phyloP scores from a whole-genome alignment of 257 asterid genomes.

The Cinchona pubescens region DNA sequence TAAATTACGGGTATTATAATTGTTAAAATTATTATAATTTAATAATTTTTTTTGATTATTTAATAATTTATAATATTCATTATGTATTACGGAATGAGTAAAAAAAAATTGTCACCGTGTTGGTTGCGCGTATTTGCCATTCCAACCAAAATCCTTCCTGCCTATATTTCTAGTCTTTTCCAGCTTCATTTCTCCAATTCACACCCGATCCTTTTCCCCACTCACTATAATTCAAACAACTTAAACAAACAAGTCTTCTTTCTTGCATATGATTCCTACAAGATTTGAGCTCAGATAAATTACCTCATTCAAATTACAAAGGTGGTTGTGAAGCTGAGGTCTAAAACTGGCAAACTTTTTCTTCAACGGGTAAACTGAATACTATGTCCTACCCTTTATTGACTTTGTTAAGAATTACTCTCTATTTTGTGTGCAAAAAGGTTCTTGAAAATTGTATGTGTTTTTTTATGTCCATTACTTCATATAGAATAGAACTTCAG shows the following conservation, averaged over 20 bases:
- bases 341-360: slow-evolving; percentile 23
- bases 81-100: no score
- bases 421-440: not conserved
- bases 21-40: no score
- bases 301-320: not conserved
- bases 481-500: not conserved
- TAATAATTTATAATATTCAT: no score
- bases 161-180: slow-evolving; percentile 21
- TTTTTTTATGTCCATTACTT: not conserved
- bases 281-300: not conserved
- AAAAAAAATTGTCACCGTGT: no score
- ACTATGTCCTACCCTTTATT: not conserved
- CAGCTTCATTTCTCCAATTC: slow-evolving; percentile 2
- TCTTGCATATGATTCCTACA: not conserved
- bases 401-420: not conserved
- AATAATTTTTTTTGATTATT: no score
- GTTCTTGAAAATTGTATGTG: not conserved
- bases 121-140: slow-evolving; percentile 19
- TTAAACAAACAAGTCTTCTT: not conserved
- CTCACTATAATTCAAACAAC: not conserved
- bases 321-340: not conserved
- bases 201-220: not conserved
- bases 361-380: slow-evolving; percentile 18
- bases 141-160: slow-evolving; percentile 5
- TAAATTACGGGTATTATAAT: no score